Percentiles rank a stretch among this genome's conserved stretches.
phyloP scores from a whole-genome alignment of 2,329 filamentous ascomycete species.

The Xylaria polymorpha region DNA sequence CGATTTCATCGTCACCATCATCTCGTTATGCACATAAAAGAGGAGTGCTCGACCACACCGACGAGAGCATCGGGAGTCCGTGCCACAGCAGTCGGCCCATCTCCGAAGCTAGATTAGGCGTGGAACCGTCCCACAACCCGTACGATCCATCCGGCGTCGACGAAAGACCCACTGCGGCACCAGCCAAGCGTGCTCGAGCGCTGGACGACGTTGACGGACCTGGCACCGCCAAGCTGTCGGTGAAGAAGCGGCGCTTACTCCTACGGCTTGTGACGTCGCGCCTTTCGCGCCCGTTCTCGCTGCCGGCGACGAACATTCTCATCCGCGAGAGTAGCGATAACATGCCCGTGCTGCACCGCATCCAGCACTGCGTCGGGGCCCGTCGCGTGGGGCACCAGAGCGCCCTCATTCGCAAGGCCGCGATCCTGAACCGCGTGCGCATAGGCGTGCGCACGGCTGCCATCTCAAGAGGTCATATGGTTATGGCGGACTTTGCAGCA shows the following conservation, averaged over 20 bases:
- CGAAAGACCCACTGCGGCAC: not conserved
- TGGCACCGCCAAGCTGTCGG: slow-evolving; percentile 60
- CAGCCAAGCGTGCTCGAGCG: slow-evolving; percentile 62
- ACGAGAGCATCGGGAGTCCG: slow-evolving; percentile 1
- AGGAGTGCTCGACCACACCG: slow-evolving; percentile 21
- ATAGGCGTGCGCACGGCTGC: slow-evolving; percentile 58
- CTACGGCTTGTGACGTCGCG: slow-evolving; percentile 74
- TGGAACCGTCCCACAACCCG: not conserved
- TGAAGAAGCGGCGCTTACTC: slow-evolving; percentile 76
- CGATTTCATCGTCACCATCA: slow-evolving; percentile 32
- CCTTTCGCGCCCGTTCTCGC: slow-evolving; percentile 75
- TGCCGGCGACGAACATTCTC: slow-evolving; percentile 76
- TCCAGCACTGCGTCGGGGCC: slow-evolving; percentile 58
- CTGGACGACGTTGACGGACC: slow-evolving; percentile 70
- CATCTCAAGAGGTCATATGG: slow-evolving; percentile 47
- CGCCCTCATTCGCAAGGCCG: slow-evolving; percentile 70
- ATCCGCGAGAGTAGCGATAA: slow-evolving; percentile 67
- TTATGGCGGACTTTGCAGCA: slow-evolving; percentile 50
- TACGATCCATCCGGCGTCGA: not conserved
- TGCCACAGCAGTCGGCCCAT: slow-evolving; percentile 1
- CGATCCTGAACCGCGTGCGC: slow-evolving; percentile 72
- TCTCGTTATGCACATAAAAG: slow-evolving; percentile 29
- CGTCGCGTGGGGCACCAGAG: slow-evolving; percentile 61
- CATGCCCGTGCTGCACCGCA: slow-evolving; percentile 52
- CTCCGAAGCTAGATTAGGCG: slow-evolving; percentile 2